Percentiles rank a stretch among this genome's conserved stretches.
These are phyloP conservation scores for Scheffersomyces illinoinensis DNA, from an alignment of 1,139 yeast genomes.

Conservation along the genomic window DNA sequence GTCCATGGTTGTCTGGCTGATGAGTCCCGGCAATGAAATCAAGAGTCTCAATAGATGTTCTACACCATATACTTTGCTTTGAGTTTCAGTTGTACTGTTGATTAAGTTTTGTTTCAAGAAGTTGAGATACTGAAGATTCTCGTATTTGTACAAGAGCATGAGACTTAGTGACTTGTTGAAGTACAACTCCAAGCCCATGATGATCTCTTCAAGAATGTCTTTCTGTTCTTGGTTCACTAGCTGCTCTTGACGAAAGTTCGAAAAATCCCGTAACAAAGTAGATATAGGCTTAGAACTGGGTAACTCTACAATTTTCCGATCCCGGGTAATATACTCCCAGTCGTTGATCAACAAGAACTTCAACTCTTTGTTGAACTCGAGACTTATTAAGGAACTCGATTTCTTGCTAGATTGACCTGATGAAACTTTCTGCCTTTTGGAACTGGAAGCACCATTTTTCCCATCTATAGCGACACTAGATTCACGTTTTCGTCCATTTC, in stretches of 20 bases:
- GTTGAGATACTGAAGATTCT: conserved; percentile 76
- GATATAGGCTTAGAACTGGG: conserved; percentile 58
- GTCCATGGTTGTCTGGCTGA: conserved; percentile 82
- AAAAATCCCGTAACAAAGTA: conserved; percentile 52
- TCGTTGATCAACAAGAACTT: conserved; percentile 81
- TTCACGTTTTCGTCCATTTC: background rate
- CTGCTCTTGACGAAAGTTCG: conserved; percentile 26
- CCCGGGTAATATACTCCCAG: conserved; percentile 89
- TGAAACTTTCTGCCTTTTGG: background rate
- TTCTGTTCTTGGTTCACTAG: conserved; percentile 27
- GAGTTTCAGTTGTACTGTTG: conserved; percentile 29
- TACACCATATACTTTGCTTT: conserved; percentile 64
- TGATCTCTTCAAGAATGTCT: conserved; percentile 65
- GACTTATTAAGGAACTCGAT: conserved; percentile 4
- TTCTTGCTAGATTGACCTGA: background rate
- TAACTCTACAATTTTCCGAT: conserved; percentile 63
- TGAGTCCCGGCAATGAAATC: conserved; percentile 76
- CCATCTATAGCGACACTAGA: conserved; percentile 1
- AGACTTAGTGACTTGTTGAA: conserved; percentile 77
- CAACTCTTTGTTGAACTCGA: conserved; percentile 31
- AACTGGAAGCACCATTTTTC: conserved; percentile 4
- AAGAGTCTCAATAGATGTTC: conserved; percentile 76
- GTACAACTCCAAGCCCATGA: conserved; percentile 69
- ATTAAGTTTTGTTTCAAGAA: conserved; percentile 34
- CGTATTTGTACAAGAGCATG: conserved; percentile 76